Evolutionary conservation across 1,284 basidiomycete genomes (phyloP).

Genomic region (Cutaneotrichosporon cutaneum): DNA sequence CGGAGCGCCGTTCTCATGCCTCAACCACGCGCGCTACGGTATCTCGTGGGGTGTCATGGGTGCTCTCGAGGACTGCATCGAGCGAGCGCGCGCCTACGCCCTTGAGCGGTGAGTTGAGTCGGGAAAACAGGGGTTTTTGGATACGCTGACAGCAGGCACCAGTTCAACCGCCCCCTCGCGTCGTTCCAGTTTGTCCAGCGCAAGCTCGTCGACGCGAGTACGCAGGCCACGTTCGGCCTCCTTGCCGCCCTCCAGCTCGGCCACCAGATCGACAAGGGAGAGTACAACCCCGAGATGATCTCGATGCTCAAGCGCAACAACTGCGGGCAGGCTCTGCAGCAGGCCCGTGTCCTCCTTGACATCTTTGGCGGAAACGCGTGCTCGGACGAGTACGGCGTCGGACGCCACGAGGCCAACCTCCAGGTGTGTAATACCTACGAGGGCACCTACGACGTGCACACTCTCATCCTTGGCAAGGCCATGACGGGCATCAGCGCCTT

Average conservation of each 20-base stretch:
- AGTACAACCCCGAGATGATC: slow-evolving; percentile 85
- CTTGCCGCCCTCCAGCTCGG: slow-evolving; percentile 77
- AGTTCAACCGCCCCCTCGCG: slow-evolving; percentile 85
- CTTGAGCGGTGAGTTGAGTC: slow-evolving; percentile 60
- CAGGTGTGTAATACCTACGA: slow-evolving; percentile 93
- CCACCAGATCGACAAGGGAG: slow-evolving; percentile 77
- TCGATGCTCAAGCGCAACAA: slow-evolving; percentile 95
- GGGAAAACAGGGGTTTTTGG: background rate
- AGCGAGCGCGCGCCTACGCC: slow-evolving; percentile 76
- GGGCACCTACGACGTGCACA: slow-evolving; percentile 56
- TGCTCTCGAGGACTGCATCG: slow-evolving; percentile 86
- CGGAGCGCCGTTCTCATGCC: slow-evolving; percentile 79
- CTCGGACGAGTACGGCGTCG: slow-evolving; percentile 85
- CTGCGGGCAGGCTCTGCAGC: slow-evolving; percentile 84
- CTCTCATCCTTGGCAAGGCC: slow-evolving; percentile 79
- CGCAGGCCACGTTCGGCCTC: slow-evolving; percentile 76
- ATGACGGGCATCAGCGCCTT: slow-evolving; percentile 66
- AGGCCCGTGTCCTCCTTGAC: slow-evolving; percentile 77
- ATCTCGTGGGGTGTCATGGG: slow-evolving; percentile 95
- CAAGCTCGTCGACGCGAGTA: slow-evolving; percentile 91
- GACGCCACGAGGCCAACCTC: slow-evolving; percentile 83
- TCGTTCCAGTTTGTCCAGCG: slow-evolving; percentile 96
- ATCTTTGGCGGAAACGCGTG: slow-evolving; percentile 88
- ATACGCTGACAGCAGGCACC: slow-evolving; percentile 42
- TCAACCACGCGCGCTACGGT: slow-evolving; percentile 86